Conservation (phyloP, 2,329 filamentous ascomycete genomes). For the Fusarium equiseti region DNA sequence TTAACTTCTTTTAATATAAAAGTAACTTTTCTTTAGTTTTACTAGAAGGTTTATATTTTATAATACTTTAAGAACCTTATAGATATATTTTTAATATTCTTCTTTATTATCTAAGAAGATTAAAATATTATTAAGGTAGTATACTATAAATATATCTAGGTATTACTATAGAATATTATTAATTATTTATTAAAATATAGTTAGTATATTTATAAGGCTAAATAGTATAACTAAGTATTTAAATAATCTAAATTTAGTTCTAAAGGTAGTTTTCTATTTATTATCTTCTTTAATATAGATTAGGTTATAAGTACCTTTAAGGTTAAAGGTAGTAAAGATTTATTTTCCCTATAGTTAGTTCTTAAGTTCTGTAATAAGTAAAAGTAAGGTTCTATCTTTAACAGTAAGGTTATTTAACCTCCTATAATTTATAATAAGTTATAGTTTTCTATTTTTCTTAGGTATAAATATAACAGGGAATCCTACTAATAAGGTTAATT, state of each 20-base stretch:
- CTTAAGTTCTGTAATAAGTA: too few species aligned
- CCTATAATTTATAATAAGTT: too few species aligned
- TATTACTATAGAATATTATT: conserved; percentile 32
- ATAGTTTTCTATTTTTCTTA: too few species aligned
- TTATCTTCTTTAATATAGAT: too few species aligned
- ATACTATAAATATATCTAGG: conserved; percentile 34
- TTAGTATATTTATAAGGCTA: neutral
- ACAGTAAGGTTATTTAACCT: too few species aligned
- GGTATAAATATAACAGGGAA: too few species aligned
- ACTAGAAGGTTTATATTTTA: conserved; percentile 29
- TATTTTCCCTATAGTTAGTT: too few species aligned
- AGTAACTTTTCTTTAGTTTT: too few species aligned
- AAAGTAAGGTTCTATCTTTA: too few species aligned
- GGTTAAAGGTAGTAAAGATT: too few species aligned
- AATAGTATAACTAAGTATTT: too few species aligned
- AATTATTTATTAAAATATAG: conserved; percentile 40
- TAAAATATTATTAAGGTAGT: conserved; percentile 41
- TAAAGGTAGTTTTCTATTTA: neutral
- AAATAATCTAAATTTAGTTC: neutral
- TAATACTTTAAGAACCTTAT: conserved; percentile 27
- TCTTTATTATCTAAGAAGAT: conserved; percentile 37
- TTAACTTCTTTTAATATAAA: conserved; percentile 32
- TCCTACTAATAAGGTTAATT: neutral
- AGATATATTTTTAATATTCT: conserved; percentile 34
- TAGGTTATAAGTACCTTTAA: neutral